Evolutionary conservation across 495 filamentous ascomycete species (phyloP).

Genomic region (Mytilinidion resinicola): DNA sequence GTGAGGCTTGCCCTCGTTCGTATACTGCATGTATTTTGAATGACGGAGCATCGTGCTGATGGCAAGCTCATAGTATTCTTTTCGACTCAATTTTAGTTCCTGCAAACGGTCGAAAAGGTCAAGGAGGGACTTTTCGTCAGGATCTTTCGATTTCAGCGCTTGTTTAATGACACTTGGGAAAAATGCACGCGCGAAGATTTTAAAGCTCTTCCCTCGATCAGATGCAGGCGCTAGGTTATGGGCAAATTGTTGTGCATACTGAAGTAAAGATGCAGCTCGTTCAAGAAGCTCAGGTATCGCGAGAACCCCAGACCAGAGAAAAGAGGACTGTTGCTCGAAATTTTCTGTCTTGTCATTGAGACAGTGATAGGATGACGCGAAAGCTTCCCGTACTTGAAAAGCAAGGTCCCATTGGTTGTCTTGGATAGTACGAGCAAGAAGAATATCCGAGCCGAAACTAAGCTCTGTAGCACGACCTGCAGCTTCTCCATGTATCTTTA

Average conservation of each 20-base stretch:
- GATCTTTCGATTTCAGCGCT: neutral
- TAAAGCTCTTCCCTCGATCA: neutral
- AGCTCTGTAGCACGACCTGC: constrained; percentile 1
- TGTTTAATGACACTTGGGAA: constrained; percentile 3
- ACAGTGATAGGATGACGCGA: neutral
- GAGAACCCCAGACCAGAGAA: neutral
- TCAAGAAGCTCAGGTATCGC: too few relatives aligned
- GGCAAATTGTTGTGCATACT: constrained; percentile 10
- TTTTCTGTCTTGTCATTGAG: neutral
- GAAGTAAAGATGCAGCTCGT: constrained; percentile 10
- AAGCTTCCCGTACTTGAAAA: constrained; percentile 10
- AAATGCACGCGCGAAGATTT: constrained; percentile 4
- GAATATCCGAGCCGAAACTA: constrained; percentile 15
- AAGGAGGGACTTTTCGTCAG: constrained; percentile 15
- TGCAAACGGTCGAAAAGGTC: constrained; percentile 14
- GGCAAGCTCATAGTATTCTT: constrained; percentile 8
- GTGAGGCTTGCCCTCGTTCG: constrained; percentile 7
- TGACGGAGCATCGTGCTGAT: constrained; percentile 6
- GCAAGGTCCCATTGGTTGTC: constrained; percentile 25
- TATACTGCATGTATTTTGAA: constrained; percentile 12
- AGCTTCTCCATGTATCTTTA: constrained; percentile 21
- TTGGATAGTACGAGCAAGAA: constrained; percentile 20
- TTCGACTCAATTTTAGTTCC: neutral
- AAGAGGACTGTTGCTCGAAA: neutral
- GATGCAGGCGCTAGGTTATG: constrained; percentile 1